phyloP scores from a whole-genome alignment of 768 basidiomycete genomes.

The Boletales sp. region DNA sequence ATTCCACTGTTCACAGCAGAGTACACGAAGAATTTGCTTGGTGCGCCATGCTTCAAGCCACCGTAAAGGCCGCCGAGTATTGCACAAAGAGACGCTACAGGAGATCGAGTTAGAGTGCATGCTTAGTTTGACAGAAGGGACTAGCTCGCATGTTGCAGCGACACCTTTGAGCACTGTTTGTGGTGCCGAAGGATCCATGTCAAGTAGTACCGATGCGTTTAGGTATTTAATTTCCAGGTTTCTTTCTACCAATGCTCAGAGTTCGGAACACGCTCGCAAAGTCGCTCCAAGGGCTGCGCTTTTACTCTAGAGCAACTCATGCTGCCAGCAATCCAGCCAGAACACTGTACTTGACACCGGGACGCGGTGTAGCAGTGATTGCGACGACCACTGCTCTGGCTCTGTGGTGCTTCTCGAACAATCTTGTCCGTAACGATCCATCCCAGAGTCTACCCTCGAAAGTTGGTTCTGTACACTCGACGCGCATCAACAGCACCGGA shows the following conservation, averaged over 20 bases:
- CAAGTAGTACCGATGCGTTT: background rate
- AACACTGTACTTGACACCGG: background rate
- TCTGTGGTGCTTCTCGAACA: slow-evolving; percentile 37
- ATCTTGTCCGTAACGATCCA: slow-evolving; percentile 37
- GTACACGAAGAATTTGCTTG: slow-evolving; percentile 47
- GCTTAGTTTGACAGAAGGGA: slow-evolving; percentile 27
- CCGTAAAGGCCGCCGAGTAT: slow-evolving; percentile 41
- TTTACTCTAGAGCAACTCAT: slow-evolving; percentile 8
- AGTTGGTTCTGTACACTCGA: background rate
- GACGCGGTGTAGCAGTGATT: slow-evolving; percentile 15
- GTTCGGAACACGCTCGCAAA: background rate
- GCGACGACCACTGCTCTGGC: slow-evolving; percentile 26
- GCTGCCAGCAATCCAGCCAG: background rate
- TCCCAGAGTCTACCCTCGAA: slow-evolving; percentile 4
- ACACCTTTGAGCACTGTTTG: slow-evolving; percentile 55
- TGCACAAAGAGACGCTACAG: slow-evolving; percentile 56
- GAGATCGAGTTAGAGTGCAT: slow-evolving; percentile 26
- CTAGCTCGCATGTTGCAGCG: slow-evolving; percentile 77
- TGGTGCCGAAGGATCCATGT: slow-evolving; percentile 32
- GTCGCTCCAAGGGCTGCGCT: slow-evolving; percentile 2
- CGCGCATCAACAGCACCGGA: slow-evolving; percentile 19
- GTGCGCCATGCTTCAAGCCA: slow-evolving; percentile 46
- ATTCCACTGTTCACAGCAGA: slow-evolving; percentile 72
- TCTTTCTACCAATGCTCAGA: slow-evolving; percentile 6
- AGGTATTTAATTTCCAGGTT: background rate